Conservation (phyloP, 495 filamentous ascomycete species). For the Penicillium cataractarum region DNA sequence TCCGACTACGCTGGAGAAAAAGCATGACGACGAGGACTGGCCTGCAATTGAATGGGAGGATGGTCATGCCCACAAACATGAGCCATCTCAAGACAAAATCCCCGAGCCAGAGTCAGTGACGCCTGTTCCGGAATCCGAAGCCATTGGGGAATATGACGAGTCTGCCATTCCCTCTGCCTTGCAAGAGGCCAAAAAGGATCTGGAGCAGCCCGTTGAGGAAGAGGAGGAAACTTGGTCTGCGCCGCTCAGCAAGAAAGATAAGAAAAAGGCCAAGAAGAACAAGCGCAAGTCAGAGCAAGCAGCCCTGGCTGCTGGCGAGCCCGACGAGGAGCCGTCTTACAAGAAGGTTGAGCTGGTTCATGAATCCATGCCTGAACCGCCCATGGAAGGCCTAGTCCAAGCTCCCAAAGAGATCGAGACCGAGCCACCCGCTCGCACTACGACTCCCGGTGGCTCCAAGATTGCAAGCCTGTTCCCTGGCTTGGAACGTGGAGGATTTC, state of each 20-base stretch:
- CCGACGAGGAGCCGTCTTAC: conserved; percentile 12
- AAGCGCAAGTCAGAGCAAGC: conserved; percentile 32
- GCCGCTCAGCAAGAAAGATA: conserved; percentile 34
- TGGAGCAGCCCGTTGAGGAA: conserved; percentile 20
- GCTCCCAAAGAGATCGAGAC: conserved; percentile 22
- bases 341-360: conserved; percentile 19
- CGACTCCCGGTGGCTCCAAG: conserved; percentile 34
- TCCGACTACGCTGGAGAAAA: conserved; percentile 8
- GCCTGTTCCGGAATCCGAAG: conserved; percentile 33
- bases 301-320: conserved; percentile 4
- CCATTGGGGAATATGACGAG: conserved; percentile 41
- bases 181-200: conserved; percentile 13
- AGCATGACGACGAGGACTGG: conserved; percentile 36
- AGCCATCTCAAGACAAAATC: conserved; percentile 30
- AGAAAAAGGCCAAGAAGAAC: conserved; percentile 37
- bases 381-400: conserved; percentile 7
- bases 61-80: conserved; percentile 29
- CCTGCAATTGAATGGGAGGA: conserved; percentile 46
- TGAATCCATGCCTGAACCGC: conserved; percentile 12
- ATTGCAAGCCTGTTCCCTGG: conserved; percentile 45
- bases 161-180: conserved; percentile 36
- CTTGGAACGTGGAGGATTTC: conserved; percentile 41
- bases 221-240: conserved; percentile 18
- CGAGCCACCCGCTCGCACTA: conserved; percentile 25
- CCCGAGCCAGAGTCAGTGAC: conserved; percentile 30